Evolutionary conservation across 805 yeast species (phyloP).

Genomic region (Suhomyces tanzawaensis): DNA sequence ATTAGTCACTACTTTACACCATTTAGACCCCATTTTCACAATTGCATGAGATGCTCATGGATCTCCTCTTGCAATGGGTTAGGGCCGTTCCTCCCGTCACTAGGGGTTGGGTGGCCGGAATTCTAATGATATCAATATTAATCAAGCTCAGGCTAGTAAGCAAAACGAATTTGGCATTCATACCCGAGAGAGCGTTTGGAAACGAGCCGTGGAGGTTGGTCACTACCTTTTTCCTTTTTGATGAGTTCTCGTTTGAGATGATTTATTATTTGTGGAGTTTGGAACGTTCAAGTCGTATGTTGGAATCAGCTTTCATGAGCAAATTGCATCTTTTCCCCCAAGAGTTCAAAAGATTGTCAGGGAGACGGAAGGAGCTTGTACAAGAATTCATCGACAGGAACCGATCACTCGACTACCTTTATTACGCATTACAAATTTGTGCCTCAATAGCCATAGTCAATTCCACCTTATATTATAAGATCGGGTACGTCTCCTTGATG

Average conservation of each 20-base stretch:
- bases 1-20: too few relatives aligned
- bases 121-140: constrained; percentile 19
- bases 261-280: constrained; percentile 20
- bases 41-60: too few relatives aligned
- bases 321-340: constrained; percentile 23
- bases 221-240: constrained; percentile 34
- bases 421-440: constrained; percentile 25
- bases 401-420: constrained; percentile 29
- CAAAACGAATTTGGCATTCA: constrained; percentile 19
- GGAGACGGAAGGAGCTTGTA: constrained; percentile 16
- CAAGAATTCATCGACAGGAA: constrained; percentile 14
- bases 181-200: constrained; percentile 25
- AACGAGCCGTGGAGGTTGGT: constrained; percentile 39
- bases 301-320: constrained; percentile 26
- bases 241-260: constrained; percentile 22
- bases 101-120: constrained; percentile 27
- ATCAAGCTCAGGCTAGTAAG: constrained; percentile 21
- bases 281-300: constrained; percentile 16
- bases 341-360: constrained; percentile 4
- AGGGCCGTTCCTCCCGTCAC: constrained; percentile 21
- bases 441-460: constrained; percentile 20
- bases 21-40: too few relatives aligned
- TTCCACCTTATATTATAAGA: constrained; percentile 15
- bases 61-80: constrained; percentile 14
- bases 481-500: constrained; percentile 18